Evolutionary conservation across 2,329 filamentous ascomycete genomes (phyloP).

Genomic region (Fusarium lyarnte): DNA sequence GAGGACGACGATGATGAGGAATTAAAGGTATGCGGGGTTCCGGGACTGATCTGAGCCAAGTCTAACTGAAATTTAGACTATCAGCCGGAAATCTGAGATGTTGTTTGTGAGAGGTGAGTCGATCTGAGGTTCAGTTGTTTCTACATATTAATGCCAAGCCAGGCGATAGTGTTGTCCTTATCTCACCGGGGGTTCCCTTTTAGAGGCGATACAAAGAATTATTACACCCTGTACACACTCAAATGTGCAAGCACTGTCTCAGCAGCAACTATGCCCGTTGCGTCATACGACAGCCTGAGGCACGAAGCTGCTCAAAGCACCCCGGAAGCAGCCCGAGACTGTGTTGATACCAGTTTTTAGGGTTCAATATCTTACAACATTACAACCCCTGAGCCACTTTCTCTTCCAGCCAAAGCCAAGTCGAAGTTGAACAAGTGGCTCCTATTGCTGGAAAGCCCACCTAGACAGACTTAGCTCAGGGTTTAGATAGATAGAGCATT

Average conservation of each 20-base stretch:
- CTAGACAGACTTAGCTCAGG: not conserved
- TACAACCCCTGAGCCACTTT: not conserved
- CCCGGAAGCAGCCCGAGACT: not conserved
- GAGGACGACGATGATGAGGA: slow-evolving; percentile 89
- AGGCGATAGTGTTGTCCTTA: slow-evolving; percentile 79
- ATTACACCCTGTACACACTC: not conserved
- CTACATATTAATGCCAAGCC: slow-evolving; percentile 35
- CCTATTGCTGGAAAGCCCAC: slow-evolving; percentile 1
- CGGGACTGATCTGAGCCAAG: not conserved
- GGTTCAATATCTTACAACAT: not conserved
- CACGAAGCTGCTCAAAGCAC: not conserved
- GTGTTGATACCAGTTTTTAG: not conserved
- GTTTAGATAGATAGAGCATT: slow-evolving; percentile 11
- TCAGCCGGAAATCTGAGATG: slow-evolving; percentile 98
- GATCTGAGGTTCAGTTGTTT: not conserved
- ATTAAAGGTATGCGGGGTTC: slow-evolving; percentile 67
- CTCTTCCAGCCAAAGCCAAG: not conserved
- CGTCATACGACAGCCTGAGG: not conserved
- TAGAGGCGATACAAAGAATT: not conserved
- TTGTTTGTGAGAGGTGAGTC: slow-evolving; percentile 90
- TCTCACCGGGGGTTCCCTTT: slow-evolving; percentile 67
- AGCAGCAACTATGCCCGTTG: not conserved
- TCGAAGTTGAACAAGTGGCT: not conserved
- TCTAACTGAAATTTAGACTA: slow-evolving; percentile 66
- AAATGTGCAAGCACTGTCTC: not conserved